These are phyloP conservation scores for Cinchona pubescens DNA, from an alignment of 257 asterid genomes.

Conservation along the genomic window DNA sequence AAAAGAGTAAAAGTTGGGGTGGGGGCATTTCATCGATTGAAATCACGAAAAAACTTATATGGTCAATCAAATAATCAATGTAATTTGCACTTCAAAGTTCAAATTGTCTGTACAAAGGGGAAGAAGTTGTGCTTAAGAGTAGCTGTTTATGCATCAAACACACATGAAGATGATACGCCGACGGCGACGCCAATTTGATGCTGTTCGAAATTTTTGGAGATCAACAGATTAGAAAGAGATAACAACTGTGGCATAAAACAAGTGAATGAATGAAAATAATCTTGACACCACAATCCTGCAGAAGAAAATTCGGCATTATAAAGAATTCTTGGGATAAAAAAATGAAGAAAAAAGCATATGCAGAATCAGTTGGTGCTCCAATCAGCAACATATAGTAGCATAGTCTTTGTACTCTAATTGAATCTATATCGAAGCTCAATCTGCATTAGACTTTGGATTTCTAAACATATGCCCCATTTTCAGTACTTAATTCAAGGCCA, in stretches of 20 bases:
- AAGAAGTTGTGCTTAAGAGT: neutral
- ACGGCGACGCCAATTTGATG: too few relatives aligned
- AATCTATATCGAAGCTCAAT: neutral
- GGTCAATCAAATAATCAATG: constrained; percentile 3
- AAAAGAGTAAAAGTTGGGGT: too few relatives aligned
- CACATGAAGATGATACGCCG: neutral
- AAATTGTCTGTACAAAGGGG: constrained; percentile 6
- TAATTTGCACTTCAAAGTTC: neutral
- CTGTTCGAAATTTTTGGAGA: neutral
- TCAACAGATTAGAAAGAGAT: neutral
- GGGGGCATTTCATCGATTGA: too few relatives aligned
- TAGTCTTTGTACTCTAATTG: too few relatives aligned
- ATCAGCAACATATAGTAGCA: too few relatives aligned
- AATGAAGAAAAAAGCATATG: neutral
- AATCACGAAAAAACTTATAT: too few relatives aligned
- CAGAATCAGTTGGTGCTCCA: neutral
- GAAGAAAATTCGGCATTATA: neutral
- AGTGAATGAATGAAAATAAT: constrained; percentile 15
- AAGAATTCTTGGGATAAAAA: neutral
- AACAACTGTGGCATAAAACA: constrained; percentile 10
- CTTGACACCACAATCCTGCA: constrained; percentile 21
- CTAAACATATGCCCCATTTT: neutral
- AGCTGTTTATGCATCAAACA: neutral
- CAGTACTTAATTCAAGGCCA: too few relatives aligned
- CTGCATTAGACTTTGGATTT: neutral